phyloP scores from a whole-genome alignment of 1,139 yeast genomes.

The Suhomyces maxii region DNA sequence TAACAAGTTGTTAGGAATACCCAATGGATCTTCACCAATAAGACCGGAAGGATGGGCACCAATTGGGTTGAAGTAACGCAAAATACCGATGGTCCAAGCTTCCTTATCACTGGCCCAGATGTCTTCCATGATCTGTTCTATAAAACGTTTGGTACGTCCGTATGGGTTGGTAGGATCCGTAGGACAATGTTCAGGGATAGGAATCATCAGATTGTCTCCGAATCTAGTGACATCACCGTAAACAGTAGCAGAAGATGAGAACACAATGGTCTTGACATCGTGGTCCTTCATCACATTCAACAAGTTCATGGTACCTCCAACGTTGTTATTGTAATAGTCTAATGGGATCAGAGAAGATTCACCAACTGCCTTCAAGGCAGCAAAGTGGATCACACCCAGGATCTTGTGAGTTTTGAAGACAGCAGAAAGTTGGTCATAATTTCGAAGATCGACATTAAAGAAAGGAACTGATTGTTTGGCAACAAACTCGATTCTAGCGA shows the following conservation, averaged over 20 bases:
- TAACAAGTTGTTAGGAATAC: conserved; percentile 72
- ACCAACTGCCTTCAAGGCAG: conserved; percentile 86
- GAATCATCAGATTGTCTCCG: conserved; percentile 58
- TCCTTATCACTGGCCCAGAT: conserved; percentile 47
- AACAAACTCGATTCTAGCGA: conserved; percentile 63
- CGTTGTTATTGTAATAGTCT: conserved; percentile 68
- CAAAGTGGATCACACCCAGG: conserved; percentile 72
- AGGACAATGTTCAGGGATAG: conserved; percentile 80
- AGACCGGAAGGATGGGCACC: conserved; percentile 85
- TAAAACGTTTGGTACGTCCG: conserved; percentile 68
- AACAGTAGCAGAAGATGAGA: conserved; percentile 81
- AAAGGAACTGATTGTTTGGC: conserved; percentile 54
- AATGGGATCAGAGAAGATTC: conserved; percentile 77
- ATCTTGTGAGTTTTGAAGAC: conserved; percentile 55
- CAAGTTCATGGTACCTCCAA: conserved; percentile 63
- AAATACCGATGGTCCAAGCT: conserved; percentile 61
- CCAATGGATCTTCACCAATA: conserved; percentile 79
- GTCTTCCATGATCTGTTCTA: conserved; percentile 65
- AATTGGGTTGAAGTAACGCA: conserved; percentile 79
- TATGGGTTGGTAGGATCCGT: conserved; percentile 77
- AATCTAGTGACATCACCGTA: conserved; percentile 82
- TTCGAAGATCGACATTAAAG: conserved; percentile 58
- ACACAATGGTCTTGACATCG: conserved; percentile 61
- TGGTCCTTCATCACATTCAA: conserved; percentile 52
- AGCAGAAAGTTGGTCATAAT: conserved; percentile 44